Evolutionary conservation across 2,329 filamentous ascomycete genomes (phyloP).

Genomic region (Diplodia seriata): DNA sequence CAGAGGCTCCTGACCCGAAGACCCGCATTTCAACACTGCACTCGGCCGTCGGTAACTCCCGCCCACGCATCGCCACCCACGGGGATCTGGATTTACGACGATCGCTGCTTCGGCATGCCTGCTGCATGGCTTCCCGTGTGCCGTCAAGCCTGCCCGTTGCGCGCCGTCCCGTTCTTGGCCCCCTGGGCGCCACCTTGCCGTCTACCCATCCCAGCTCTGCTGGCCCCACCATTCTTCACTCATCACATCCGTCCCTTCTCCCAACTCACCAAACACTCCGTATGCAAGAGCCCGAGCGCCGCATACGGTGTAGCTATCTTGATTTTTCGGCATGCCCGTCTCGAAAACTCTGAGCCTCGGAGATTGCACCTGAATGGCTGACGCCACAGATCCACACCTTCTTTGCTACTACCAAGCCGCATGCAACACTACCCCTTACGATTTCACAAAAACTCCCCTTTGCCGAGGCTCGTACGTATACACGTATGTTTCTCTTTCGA

Average conservation of each 20-base stretch:
- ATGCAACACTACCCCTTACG: background rate
- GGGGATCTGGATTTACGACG: background rate
- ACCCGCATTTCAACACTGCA: background rate
- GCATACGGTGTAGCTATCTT: background rate
- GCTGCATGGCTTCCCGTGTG: too few species aligned
- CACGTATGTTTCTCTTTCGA: background rate
- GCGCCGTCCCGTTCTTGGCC: constrained; percentile 5
- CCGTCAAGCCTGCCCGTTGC: background rate
- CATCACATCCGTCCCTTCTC: too few species aligned
- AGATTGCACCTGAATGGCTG: constrained; percentile 3
- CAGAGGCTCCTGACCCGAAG: background rate
- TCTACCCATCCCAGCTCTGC: background rate
- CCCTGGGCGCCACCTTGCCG: background rate
- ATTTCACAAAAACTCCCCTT: background rate
- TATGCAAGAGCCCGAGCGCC: background rate
- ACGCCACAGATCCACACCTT: background rate
- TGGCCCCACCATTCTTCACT: too few species aligned
- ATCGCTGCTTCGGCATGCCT: background rate
- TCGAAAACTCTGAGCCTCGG: background rate
- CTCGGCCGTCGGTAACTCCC: background rate
- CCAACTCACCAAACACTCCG: too few species aligned
- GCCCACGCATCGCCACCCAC: constrained; percentile 1
- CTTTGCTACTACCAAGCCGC: constrained; percentile 1
- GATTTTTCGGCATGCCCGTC: background rate
- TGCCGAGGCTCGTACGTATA: constrained; percentile 1